Conservation (phyloP, 176 grass and related monocot genomes). For the Chloris gayana region DNA sequence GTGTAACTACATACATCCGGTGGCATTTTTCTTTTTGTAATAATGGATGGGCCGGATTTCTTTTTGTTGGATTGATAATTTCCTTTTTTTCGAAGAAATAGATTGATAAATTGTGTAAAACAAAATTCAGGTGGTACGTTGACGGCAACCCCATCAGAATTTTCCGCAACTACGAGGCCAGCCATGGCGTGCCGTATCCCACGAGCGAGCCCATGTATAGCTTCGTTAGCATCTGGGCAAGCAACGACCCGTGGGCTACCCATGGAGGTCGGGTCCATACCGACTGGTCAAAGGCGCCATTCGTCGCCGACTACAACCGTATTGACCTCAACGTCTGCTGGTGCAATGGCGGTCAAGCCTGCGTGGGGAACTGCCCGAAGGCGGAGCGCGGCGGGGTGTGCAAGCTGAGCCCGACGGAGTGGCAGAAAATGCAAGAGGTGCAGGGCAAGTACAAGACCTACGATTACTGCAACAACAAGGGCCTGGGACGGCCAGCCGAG, state of each 20-base stretch:
- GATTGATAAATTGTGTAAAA: not conserved
- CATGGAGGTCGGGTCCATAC: constrained; percentile 59
- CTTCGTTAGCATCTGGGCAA: constrained; percentile 78
- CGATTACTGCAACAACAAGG: constrained; percentile 64
- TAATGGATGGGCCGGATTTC: too few species aligned
- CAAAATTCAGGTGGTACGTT: constrained; percentile 52
- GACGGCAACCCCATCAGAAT: constrained; percentile 54
- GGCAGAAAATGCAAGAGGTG: constrained; percentile 50
- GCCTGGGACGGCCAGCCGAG: constrained; percentile 54
- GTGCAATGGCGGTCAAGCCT: constrained; percentile 40
- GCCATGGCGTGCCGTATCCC: constrained; percentile 52
- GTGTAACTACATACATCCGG: too few species aligned
- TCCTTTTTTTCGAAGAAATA: too few species aligned
- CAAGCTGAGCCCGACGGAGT: constrained; percentile 25
- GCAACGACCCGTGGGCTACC: constrained; percentile 71
- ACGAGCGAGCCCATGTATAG: constrained; percentile 55
- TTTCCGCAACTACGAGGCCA: constrained; percentile 60
- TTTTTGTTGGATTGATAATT: too few species aligned
- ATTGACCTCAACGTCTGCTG: constrained; percentile 54
- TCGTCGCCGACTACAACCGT: constrained; percentile 56
- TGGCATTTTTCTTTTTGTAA: too few species aligned
- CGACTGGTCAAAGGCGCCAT: constrained; percentile 69
- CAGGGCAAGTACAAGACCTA: constrained; percentile 60
- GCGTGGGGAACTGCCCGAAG: constrained; percentile 34
- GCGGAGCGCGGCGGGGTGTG: not conserved